Base-by-base conservation (phyloP, 2,329 filamentous ascomycete species). In the Drechmeria coniospora region DNA sequence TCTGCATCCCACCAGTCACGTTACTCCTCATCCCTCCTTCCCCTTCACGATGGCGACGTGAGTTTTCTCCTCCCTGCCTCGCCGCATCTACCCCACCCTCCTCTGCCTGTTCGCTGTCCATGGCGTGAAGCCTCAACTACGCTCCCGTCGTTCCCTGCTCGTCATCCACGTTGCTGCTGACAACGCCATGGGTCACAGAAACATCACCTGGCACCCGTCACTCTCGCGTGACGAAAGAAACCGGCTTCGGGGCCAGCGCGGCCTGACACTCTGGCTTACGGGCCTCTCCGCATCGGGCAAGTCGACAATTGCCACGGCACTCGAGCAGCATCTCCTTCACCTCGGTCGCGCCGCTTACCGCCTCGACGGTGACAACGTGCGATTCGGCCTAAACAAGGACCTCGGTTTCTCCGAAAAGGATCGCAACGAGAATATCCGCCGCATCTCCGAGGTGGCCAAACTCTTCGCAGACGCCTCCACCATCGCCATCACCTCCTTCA, bases 341-440 rank as follows among this genome's bases (percentile, higher is more conserved):
- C 68, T 82, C 8, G 79, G 77, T 23, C 63, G 90, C 28, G 63
- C 77, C 31, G 80, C 86, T 34, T 98, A 98, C 69, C 76, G 90
- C 29, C 76, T 98, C 17, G 90, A 98, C 57, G 90, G 87, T 47
- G 90, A 98, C 69, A 98, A 98, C 59, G 79, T 98, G 40, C 87
- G 90, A 35, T 94, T 95, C 61, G 90, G 90, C 11, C 68, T 98
- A 41, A 98, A 95, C 73, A 92, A 92, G 59, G 87, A 95, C 61
- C 70, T 98, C 8, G 87, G 87, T 11, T 98, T 95, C 65, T 79
- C 74, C 38, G 87, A 93, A 50, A 73, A 74, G 49, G 86, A 94
- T 63, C 75, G 90, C 43, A 92, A 87, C 51, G 90, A 98, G 68
- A 98, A 98, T 63, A 98, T 98, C 51, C 75, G 90, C 35, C 76